Base-by-base conservation (phyloP, 2,329 filamentous ascomycete genomes). In the Hymenoscyphus fraxineus region DNA sequence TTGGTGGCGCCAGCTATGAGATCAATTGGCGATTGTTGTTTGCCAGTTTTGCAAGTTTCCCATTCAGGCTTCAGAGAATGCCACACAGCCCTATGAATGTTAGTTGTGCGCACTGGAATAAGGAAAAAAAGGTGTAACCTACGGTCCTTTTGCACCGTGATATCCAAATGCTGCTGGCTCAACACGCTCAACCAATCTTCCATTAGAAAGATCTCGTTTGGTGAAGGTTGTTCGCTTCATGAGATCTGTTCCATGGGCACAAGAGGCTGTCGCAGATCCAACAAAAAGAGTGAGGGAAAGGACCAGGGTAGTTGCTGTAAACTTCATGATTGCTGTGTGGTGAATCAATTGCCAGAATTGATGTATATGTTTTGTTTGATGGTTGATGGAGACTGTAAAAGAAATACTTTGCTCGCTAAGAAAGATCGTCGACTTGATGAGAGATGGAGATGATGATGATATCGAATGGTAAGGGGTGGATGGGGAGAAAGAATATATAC, bases 161-260 rank as follows among this genome's bases (percentile, higher is more conserved):
- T 70, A 70, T 57, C 68, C 68, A 41, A 68, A 70, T 16, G 60
- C 62, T 27, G 59, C 63, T 32, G 65, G 59, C 22, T 63, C 61
- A 22, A 70, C 67, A 10, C 31, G 41, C 41, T 66, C 65, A 0
- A n/a, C 27, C 3, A 41, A 38, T 39, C 61, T 58, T 38, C 64
- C 66, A 15, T 38, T 58, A 35, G 55, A 39, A 35, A 35, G 35
- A 35, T 35, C 35, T 35, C 62, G 61, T 40, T 66, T 65, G 40
- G 55, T 58, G 40, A 63, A 40, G 16, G 64, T 61, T 12, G 64
- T 59, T n/a, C 68, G 66, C 47, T 63, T 68, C 32, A 58, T 41
- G 13, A 57, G 55, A 60, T 38, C 58, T n/a, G 68, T 69, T 58
- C 65, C 66, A 44, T 69, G 66, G 47, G 44, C 68, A 54, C 68